These are phyloP conservation scores for Penicillium waksmanii DNA, from an alignment of 495 filamentous ascomycete genomes.

Conservation along the genomic window DNA sequence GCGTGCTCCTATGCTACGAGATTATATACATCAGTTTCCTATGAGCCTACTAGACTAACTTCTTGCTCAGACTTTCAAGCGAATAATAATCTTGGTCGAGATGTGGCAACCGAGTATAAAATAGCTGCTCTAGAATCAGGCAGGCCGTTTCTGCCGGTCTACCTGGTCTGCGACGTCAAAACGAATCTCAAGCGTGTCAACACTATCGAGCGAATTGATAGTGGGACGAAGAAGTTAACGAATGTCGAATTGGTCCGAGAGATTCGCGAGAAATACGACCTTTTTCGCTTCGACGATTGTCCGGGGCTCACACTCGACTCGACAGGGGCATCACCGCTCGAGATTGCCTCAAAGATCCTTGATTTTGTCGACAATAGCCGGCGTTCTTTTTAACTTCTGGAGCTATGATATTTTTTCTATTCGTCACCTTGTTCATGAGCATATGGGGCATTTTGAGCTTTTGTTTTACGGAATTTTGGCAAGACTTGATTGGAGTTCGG, in stretches of 20 bases:
- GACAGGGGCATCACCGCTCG: background rate
- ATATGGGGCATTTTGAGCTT: background rate
- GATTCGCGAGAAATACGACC: background rate
- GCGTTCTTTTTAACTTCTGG: background rate
- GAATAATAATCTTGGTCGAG: background rate
- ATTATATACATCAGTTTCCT: too few species aligned
- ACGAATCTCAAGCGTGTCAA: constrained; percentile 2
- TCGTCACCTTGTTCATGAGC: background rate
- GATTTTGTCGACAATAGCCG: constrained; percentile 3
- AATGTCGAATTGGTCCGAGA: constrained; percentile 1
- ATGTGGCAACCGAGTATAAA: background rate
- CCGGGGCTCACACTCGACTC: background rate
- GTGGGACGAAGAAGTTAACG: constrained; percentile 4
- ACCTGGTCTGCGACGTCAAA: background rate
- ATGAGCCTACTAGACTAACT: background rate
- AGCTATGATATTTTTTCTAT: background rate
- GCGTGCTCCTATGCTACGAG: background rate
- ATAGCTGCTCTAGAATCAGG: background rate
- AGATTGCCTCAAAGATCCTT: constrained; percentile 1
- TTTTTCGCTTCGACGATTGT: constrained; percentile 4
- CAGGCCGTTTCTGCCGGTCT: background rate
- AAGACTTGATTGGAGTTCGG: background rate
- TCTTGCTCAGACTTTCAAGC: background rate
- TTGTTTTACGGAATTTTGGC: background rate
- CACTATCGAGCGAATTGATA: constrained; percentile 1